Base-by-base conservation (phyloP, 176 grass and related monocot species). In the Bothriochloa decipiens region DNA sequence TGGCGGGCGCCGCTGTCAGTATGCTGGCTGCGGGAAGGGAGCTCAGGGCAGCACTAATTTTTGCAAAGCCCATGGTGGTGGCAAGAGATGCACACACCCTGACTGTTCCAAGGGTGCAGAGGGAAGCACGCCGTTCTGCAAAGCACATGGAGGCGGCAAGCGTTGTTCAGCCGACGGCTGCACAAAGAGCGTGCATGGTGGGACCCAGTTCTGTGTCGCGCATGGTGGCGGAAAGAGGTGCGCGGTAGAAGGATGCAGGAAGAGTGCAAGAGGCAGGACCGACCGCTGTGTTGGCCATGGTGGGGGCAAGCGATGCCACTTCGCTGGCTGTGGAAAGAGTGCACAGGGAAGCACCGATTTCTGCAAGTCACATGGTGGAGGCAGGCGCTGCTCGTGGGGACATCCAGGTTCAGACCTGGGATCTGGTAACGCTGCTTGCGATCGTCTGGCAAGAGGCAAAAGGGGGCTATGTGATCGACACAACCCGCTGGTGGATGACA, bases 211-310 rank as follows among this genome's bases (percentile, higher is more conserved):
- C 46, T 97, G 95, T 47, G 95, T 95, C 35, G 85, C 89, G 16
- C 95, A 97, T 77, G 95, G 95, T 43, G 95, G 95, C 9, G 92
- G 95, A 4, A 97, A 97, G 88, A 90, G 95, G 66, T 97, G 95
- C 1, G 86, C 83, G 8, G 72, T 86, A 4, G 70, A 77, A 65
- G 90, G 90, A 63, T 97, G 95, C 84, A 91, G 76, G 32, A 97
- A 84, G 77, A 92, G 90, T 5, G 92, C 95, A 28, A 86, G 92
- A 83, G 95, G 95, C 4, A 65, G 88, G 42, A 97, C 95, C 0
- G 88, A 91, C 79, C 73, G 61, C 17, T 97, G 95, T 14, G 95
- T 97, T 42, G 83, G 88, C 8, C 95, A 97, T 82, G 95, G 95
- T 11, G 95, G 95, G n/a, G 92, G 95, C 11, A 97, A 94, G 57